A percentile compares a stretch with the other conserved stretches of the same genome.
These are phyloP conservation scores for Mollisiaceae sp. DNA, from an alignment of 2,329 filamentous ascomycete genomes.

Conservation along the genomic window DNA sequence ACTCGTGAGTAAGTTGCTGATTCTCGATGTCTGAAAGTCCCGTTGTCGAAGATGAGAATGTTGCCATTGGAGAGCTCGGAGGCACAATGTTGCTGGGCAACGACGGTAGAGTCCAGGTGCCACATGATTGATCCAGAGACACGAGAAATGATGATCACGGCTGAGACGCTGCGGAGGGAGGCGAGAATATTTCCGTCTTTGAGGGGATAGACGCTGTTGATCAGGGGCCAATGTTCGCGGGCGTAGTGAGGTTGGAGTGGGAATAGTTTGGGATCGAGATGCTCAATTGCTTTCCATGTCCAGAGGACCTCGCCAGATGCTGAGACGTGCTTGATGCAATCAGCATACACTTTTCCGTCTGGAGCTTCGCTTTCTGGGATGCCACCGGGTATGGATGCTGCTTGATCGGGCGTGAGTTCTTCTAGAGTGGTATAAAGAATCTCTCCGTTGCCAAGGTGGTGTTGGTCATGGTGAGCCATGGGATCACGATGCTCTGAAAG, in stretches of 20 bases:
- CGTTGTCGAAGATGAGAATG: constrained; percentile 54
- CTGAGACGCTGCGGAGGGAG: constrained; percentile 47
- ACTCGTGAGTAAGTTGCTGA: constrained; percentile 50
- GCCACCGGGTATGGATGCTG: constrained; percentile 46
- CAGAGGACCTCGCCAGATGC: constrained; percentile 47
- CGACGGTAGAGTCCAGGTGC: constrained; percentile 47
- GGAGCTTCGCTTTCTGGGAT: constrained; percentile 47
- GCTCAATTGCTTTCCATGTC: constrained; percentile 50
- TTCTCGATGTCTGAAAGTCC: constrained; percentile 47
- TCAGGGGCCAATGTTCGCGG: constrained; percentile 51
- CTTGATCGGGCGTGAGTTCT: constrained; percentile 45
- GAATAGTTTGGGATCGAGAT: constrained; percentile 46
- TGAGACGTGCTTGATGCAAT: constrained; percentile 51
- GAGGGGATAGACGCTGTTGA: constrained; percentile 49
- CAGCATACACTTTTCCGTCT: constrained; percentile 47
- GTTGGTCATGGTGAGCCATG: constrained; percentile 52
- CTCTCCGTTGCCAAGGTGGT: constrained; percentile 50
- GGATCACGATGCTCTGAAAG: constrained; percentile 49
- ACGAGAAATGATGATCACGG: constrained; percentile 49
- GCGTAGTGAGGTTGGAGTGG: constrained; percentile 48
- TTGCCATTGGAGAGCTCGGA: constrained; percentile 48
- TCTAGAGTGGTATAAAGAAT: constrained; percentile 51
- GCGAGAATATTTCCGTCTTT: constrained; percentile 50
- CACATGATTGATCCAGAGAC: constrained; percentile 49
- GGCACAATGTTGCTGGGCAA: constrained; percentile 52